Evolutionary conservation across 2,329 filamentous ascomycete genomes (phyloP), one percentile per base, ranked within the genome.

Genomic region (Bipolaris cookei): DNA sequence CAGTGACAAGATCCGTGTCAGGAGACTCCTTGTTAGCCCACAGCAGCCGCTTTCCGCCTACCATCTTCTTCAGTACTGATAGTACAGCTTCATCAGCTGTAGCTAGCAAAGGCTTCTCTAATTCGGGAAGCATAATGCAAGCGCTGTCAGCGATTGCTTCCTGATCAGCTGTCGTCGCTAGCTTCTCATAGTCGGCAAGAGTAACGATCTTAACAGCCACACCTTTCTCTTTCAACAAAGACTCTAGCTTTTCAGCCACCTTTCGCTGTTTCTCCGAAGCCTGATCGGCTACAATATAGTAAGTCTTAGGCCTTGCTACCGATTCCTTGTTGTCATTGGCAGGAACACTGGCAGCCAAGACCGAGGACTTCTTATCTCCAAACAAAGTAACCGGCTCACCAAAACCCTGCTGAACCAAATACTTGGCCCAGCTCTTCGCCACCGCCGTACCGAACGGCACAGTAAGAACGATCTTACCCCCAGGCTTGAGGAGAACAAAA

Each of bases 391-490:
- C 37, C 16, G 37, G 37, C 6, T 39, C 37, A 13, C 6, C 21
- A 18, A 42, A 42, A 3, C 23, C 14, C 14, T 18, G 2, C 38
- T 20, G 21, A 38, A 34, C 68, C 68, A 71, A 10, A 4, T 39
- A 20, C 5, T 39, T 39, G 16, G 16, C 16, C 37, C 37, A 39
- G 4, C 37, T 39, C 37, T 16, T 20, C 21, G 37, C 37, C n/a
- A 39, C 16, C 4, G 37, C 6, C 16, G 57, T 21, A 30, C 32
- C 3, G 35, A 35, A 32, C 20, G 23, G 20, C 4, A 69, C 67
- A 1, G 50, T 13, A 3, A 69, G 20, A 6, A 70, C 30, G 2
- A 72, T 38, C n/a, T 68, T 56, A 14, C 68, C 69, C 11, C 64
- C 64, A 0, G 67, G 62, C 28, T 62, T 65, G n/a, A 71, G 46